Evolutionary conservation across 2,329 filamentous ascomycete species (phyloP).

Genomic region (Didymella lethalis): DNA sequence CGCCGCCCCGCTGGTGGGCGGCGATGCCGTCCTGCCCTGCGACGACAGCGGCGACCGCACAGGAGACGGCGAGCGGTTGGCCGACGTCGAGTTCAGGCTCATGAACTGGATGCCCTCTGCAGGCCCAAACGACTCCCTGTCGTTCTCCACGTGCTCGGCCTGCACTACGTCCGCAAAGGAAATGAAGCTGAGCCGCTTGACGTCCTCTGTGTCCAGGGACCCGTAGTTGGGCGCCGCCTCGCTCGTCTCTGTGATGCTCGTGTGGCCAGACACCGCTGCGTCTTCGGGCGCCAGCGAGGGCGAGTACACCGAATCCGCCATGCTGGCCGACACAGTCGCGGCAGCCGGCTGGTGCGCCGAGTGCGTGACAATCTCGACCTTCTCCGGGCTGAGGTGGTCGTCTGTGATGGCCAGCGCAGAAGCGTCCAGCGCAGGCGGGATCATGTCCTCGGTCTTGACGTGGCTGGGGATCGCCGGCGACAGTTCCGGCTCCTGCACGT

Average conservation of each 20-base stretch:
- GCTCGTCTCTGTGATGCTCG: constrained; percentile 28
- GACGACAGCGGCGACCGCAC: constrained; percentile 81
- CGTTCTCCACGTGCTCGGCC: constrained; percentile 75
- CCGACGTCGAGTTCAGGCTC: constrained; percentile 67
- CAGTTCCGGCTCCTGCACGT: constrained; percentile 77
- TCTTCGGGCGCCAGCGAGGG: constrained; percentile 45
- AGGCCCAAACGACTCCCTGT: constrained; percentile 53
- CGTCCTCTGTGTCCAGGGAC: constrained; percentile 77
- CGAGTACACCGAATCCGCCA: constrained; percentile 47
- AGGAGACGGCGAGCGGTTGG: constrained; percentile 76
- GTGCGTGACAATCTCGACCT: constrained; percentile 92
- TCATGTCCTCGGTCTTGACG: constrained; percentile 92
- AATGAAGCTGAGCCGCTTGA: constrained; percentile 89
- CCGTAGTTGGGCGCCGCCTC: constrained; percentile 73
- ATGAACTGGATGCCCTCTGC: constrained; percentile 73
- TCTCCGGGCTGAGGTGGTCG: constrained; percentile 80
- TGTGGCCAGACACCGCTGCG: constrained; percentile 30
- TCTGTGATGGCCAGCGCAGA: constrained; percentile 93
- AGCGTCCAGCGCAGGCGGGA: constrained; percentile 88
- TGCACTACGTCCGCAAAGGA: constrained; percentile 97
- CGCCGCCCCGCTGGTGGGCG: constrained; percentile 70
- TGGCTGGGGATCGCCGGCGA: constrained; percentile 91
- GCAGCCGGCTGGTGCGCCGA: constrained; percentile 81
- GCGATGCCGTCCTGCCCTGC: constrained; percentile 71
- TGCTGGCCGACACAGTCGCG: constrained; percentile 62